phyloP scores from a whole-genome alignment of 768 basidiomycete genomes.

The Fistulinella prunicolor region DNA sequence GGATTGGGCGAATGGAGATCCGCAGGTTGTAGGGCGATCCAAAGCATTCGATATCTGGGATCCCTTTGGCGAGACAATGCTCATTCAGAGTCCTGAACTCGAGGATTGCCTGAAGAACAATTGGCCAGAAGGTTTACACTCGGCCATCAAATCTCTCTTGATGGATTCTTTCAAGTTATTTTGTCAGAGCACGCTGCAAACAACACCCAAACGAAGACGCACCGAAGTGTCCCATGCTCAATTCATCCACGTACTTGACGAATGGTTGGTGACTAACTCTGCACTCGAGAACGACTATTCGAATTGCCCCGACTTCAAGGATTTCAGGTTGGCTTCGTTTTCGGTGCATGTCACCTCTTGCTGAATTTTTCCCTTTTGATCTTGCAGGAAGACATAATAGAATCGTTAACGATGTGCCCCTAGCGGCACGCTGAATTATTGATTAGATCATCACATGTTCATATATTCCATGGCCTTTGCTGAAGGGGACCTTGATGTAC shows the following conservation, averaged over 20 bases:
- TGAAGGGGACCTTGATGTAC: no score
- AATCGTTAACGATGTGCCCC: no score
- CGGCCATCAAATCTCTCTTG: background rate
- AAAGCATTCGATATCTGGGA: background rate
- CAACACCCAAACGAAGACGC: background rate
- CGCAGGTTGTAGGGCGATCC: rapidly evolving
- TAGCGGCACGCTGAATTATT: no score
- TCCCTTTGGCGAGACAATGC: background rate
- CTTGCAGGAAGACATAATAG: no score
- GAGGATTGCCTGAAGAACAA: background rate
- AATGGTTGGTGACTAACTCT: background rate
- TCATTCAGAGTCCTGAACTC: background rate
- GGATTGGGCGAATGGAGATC: background rate
- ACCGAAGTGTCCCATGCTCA: background rate
- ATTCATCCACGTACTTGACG: conserved; percentile 1
- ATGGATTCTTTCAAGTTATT: background rate
- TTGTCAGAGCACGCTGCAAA: background rate
- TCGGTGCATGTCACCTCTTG: background rate
- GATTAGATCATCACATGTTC: no score
- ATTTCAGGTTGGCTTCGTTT: background rate
- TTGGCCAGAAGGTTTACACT: background rate
- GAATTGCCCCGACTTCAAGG: background rate
- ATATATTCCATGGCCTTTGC: no score
- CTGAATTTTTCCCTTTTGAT: background rate
- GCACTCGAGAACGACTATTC: background rate